phyloP scores from a whole-genome alignment of 208 protist species.

The Trypanosoma vivax region DNA sequence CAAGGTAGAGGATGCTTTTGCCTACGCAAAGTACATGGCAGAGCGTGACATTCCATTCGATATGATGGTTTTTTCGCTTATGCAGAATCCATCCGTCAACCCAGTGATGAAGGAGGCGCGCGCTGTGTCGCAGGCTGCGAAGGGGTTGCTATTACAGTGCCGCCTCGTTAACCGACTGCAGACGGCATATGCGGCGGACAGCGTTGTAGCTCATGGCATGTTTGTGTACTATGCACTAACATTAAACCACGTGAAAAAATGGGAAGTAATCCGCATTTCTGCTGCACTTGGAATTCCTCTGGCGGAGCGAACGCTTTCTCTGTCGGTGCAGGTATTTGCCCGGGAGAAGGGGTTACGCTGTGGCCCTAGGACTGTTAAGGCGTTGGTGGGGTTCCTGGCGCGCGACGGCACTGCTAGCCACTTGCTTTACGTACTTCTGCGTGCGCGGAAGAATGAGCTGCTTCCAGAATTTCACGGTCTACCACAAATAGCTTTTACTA shows the following conservation, averaged over 20 bases:
- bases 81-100: constrained; percentile 72
- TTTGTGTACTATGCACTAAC: constrained; percentile 78
- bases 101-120: constrained; percentile 22
- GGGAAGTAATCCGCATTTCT: constrained; percentile 55
- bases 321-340: constrained; percentile 48
- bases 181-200: constrained; percentile 7
- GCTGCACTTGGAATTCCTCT: constrained; percentile 16
- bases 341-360: constrained; percentile 68
- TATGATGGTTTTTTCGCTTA: constrained; percentile 54
- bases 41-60: constrained; percentile 48
- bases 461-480: constrained; percentile 27
- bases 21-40: constrained; percentile 45
- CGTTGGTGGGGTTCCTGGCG: constrained; percentile 28
- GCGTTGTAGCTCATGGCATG: constrained; percentile 68
- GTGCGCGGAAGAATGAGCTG: constrained; percentile 48
- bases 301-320: constrained; percentile 46
- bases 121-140: constrained; percentile 29
- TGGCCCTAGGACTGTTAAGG: constrained; percentile 53
- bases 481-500: constrained; percentile 32
- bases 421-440: constrained; percentile 51
- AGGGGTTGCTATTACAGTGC: constrained; percentile 66
- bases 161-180: constrained; percentile 42
- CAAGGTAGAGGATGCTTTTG: constrained; percentile 41
- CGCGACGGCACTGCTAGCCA: constrained; percentile 25
- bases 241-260: constrained; percentile 64